Conservation (phyloP, 2,329 filamentous ascomycete species). For the Sporothrix schenckii region DNA sequence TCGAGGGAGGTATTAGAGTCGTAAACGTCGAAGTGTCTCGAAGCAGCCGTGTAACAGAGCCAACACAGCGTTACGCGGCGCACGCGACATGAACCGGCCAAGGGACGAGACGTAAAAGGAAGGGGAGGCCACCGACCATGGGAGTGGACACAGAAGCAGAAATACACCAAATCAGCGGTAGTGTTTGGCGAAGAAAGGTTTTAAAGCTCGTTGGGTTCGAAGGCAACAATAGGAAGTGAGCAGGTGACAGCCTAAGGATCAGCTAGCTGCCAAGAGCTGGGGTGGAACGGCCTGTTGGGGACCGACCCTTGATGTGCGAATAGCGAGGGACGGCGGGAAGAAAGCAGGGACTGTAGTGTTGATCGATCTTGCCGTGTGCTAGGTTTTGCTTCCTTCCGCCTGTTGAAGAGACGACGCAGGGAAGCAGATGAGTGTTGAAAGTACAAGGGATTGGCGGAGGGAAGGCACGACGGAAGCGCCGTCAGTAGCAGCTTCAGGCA, state of each 20-base stretch:
- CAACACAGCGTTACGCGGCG: neutral
- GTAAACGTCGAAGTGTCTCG: neutral
- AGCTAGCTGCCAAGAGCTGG: neutral
- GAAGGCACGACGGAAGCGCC: slow-evolving; percentile 1
- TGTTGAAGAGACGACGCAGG: slow-evolving; percentile 18
- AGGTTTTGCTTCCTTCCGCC: neutral
- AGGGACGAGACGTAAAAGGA: neutral
- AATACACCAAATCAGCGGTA: no score
- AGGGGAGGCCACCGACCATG: neutral
- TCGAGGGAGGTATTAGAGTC: neutral
- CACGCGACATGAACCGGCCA: neutral
- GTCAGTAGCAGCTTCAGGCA: slow-evolving; percentile 13
- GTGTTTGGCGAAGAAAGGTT: neutral
- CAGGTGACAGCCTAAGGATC: slow-evolving; percentile 7
- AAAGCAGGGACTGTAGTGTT: neutral
- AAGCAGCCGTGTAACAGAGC: slow-evolving; percentile 9
- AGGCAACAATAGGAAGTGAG: neutral
- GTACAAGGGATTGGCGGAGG: neutral
- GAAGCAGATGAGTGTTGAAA: slow-evolving; percentile 8
- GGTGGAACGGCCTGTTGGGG: slow-evolving; percentile 2
- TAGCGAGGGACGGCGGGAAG: neutral
- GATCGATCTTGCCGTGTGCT: slow-evolving; percentile 18
- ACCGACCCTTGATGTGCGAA: slow-evolving; percentile 2
- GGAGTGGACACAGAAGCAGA: neutral
- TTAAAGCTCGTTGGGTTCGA: neutral